Evolutionary conservation across 1,284 basidiomycete genomes (phyloP), one percentile per base, ranked within the genome.

Genomic region (Termitomyces sp.): DNA sequence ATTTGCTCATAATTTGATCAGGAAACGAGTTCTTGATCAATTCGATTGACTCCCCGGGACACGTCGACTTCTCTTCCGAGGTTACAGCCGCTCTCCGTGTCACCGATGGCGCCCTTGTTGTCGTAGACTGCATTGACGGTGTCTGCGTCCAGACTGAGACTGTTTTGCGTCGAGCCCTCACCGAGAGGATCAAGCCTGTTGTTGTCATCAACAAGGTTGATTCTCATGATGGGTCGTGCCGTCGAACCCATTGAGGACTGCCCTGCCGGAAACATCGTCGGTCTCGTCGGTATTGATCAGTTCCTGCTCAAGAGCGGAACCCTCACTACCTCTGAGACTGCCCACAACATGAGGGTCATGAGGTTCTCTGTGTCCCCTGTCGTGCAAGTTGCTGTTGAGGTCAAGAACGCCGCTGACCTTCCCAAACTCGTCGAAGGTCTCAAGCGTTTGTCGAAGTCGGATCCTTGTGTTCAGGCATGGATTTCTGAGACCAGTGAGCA

Each of bases 341-440:
- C 97, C 50, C 96, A 99, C 84, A 99, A 99, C 86, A 97, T 99
- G 93, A 93, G 81, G 80, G 94, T 98, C 76, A 99, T 98, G 96
- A 94, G 92, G 81, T 97, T 96, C 84, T 96, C 93, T 70, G 97
- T 99, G 60, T 99, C 96, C 41, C 97, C 96, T 66, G 97, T 99
- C 85, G 97, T 99, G 45, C 97, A 89, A 74, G 93, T 98, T 69
- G 93, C 96, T 64, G 96, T 99, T 69, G 97, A 99, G 76, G 96
- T 98, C 75, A 99, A 99, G 90, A 99, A 98, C 75, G 95, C 96
- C 61, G 84, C 93, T 61, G 96, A 99, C 82, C 81, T 99, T 57
- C 96, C 96, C 69, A 99, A 99, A 80, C 91, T 99, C 61, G 97
- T 99, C 63, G 96, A 99, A 83, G 97, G 96, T 83, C 89, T 99